These are phyloP conservation scores for Panicum miliaceum DNA, from an alignment of 176 grass and related monocot genomes.

Conservation along the genomic window DNA sequence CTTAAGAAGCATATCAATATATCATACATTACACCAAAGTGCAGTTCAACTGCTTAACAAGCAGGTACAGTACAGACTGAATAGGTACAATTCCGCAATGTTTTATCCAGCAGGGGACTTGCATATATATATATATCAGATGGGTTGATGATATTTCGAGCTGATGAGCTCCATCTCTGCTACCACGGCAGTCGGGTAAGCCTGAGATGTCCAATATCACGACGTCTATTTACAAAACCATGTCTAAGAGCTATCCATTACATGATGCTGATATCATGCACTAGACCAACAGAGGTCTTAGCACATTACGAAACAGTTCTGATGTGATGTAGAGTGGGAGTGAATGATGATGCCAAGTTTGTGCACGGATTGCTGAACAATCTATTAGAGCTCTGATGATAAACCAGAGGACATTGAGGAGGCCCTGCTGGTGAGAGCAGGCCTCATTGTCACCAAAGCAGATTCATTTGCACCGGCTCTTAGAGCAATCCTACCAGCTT, in stretches of 20 bases:
- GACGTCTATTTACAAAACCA: slow-evolving; percentile 54
- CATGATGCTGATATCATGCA: not conserved
- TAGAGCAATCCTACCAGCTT: slow-evolving; percentile 88
- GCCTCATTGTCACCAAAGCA: slow-evolving; percentile 90
- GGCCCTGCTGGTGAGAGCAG: slow-evolving; percentile 85
- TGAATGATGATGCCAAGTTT: not conserved
- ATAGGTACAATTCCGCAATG: slow-evolving; percentile 44
- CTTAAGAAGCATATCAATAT: not conserved
- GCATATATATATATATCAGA: slow-evolving; percentile 35
- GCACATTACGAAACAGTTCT: not conserved
- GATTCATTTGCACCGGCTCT: slow-evolving; percentile 93
- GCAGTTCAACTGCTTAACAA: slow-evolving; percentile 49
- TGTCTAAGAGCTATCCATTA: slow-evolving; percentile 27
- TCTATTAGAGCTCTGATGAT: slow-evolving; percentile 60
- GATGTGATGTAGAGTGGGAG: not conserved
- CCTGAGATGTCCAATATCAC: slow-evolving; percentile 38
- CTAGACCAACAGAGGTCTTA: not conserved
- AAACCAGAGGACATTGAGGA: slow-evolving; percentile 48
- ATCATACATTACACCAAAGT: slow-evolving; percentile 18
- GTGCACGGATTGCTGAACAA: not conserved
- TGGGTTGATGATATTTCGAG: slow-evolving; percentile 20
- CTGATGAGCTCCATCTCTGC: slow-evolving; percentile 17
- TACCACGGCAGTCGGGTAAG: not conserved
- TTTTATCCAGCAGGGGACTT: slow-evolving; percentile 21
- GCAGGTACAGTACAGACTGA: slow-evolving; percentile 51